phyloP scores from a whole-genome alignment of 1,284 basidiomycete genomes.

The Taiwanofungus camphoratus region DNA sequence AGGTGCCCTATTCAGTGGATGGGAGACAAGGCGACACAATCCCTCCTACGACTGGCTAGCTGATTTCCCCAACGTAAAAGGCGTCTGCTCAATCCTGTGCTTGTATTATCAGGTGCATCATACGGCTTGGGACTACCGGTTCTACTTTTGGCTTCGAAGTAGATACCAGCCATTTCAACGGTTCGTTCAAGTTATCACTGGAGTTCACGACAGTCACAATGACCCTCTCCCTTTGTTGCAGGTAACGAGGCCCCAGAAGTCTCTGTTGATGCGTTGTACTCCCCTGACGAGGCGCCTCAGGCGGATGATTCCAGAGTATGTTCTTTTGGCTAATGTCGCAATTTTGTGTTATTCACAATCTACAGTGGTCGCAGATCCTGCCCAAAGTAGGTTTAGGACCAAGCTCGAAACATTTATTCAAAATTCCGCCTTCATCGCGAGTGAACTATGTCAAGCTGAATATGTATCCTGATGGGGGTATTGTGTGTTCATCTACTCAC shows the following conservation, averaged over 20 bases:
- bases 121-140: conserved; percentile 81
- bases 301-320: conserved; percentile 50
- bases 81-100: conserved; percentile 1
- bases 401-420: conserved; percentile 82
- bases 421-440: conserved; percentile 47
- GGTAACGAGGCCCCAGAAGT: conserved; percentile 88
- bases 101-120: conserved; percentile 65
- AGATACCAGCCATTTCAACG: conserved; percentile 94
- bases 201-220: background rate
- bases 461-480: conserved; percentile 97
- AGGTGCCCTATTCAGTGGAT: conserved; percentile 91
- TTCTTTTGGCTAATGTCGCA: conserved; percentile 6
- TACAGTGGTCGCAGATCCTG: conserved; percentile 84
- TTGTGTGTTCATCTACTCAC: conserved; percentile 47
- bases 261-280: conserved; percentile 64
- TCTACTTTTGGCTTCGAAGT: conserved; percentile 86
- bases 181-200: conserved; percentile 25
- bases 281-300: conserved; percentile 37
- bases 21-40: conserved; percentile 93
- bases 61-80: background rate
- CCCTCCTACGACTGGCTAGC: conserved; percentile 83
- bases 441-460: conserved; percentile 87
- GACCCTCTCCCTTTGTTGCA: conserved; percentile 22
- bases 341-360: too few species aligned
- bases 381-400: conserved; percentile 76